These are phyloP conservation scores for Melaleuca alternifolia DNA, from an alignment of 345 rosid species.

Conservation along the genomic window DNA sequence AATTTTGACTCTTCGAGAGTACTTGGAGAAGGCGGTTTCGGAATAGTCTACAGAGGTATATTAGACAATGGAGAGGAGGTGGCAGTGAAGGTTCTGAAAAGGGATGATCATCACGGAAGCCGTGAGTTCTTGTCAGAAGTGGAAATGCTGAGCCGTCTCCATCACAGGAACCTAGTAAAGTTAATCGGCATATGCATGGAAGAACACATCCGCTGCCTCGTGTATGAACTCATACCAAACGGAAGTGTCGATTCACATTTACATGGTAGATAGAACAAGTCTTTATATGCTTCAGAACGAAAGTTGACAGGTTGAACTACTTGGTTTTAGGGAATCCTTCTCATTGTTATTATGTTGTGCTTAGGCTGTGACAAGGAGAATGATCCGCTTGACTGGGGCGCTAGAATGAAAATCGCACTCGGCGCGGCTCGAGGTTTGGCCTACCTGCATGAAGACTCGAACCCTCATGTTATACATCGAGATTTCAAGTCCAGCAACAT, in stretches of 20 bases:
- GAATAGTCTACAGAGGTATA: conserved; percentile 46
- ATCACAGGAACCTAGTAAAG: conserved; percentile 64
- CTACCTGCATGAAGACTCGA: conserved; percentile 76
- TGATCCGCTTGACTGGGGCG: conserved; percentile 52
- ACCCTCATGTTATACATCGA: conserved; percentile 58
- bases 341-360: background rate
- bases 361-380: conserved; percentile 44
- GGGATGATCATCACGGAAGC: conserved; percentile 47
- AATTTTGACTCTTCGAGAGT: conserved; percentile 33
- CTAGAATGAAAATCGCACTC: conserved; percentile 66
- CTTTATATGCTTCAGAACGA: background rate
- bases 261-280: conserved; percentile 28
- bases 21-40: conserved; percentile 77
- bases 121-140: conserved; percentile 70
- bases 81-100: conserved; percentile 70
- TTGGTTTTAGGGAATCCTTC: background rate
- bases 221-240: conserved; percentile 62
- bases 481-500: conserved; percentile 79
- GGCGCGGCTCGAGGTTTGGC: conserved; percentile 78
- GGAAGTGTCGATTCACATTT: conserved; percentile 69
- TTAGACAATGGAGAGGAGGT: conserved; percentile 48
- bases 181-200: conserved; percentile 53
- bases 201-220: conserved; percentile 36
- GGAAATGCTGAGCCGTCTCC: conserved; percentile 76
- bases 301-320: background rate